Percentiles rank a stretch among this genome's conserved stretches.
Conservation (phyloP, 192 early-diverging fungal genomes). For the Spizellomyces sp. region DNA sequence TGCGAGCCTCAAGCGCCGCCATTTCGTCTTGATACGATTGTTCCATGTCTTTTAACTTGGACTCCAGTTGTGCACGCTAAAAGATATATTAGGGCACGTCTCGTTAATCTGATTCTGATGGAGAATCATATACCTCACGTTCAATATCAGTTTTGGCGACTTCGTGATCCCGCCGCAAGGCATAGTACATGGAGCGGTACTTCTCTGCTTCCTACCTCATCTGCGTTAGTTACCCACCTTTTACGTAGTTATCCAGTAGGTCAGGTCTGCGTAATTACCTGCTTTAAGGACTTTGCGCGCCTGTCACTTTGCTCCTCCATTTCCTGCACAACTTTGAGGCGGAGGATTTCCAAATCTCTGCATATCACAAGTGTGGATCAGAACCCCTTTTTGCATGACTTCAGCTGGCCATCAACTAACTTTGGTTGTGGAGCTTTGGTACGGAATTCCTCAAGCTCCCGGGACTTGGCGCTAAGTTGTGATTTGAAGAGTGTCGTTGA, state of each 20-base stretch:
- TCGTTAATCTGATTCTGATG: not conserved
- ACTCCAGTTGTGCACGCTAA: slow-evolving; percentile 10
- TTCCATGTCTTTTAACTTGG: slow-evolving; percentile 28
- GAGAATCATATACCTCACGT: slow-evolving; percentile 10
- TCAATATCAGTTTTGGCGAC: slow-evolving; percentile 37
- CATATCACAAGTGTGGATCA: not conserved
- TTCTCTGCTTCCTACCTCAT: slow-evolving; percentile 34
- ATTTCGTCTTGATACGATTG: slow-evolving; percentile 31
- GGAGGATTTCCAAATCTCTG: slow-evolving; percentile 41
- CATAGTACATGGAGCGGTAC: slow-evolving; percentile 41
- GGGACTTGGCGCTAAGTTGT: slow-evolving; percentile 30
- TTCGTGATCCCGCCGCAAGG: slow-evolving; percentile 34
- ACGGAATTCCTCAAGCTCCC: slow-evolving; percentile 31
- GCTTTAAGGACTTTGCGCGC: slow-evolving; percentile 24
- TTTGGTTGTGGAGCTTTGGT: slow-evolving; percentile 29
- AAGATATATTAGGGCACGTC: not conserved
- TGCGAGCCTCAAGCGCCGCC: slow-evolving; percentile 20
- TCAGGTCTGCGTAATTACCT: slow-evolving; percentile 9
- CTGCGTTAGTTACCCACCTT: not conserved
- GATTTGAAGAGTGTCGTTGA: slow-evolving; percentile 25
- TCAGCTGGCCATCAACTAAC: slow-evolving; percentile 5
- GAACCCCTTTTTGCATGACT: too few relatives aligned
- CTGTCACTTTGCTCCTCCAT: slow-evolving; percentile 30
- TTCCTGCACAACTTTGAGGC: slow-evolving; percentile 31
- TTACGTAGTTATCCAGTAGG: too few relatives aligned